Evolutionary conservation across 495 filamentous ascomycete genomes (phyloP), one percentile per base, ranked within the genome.

Genomic region (Terfezia boudieri): DNA sequence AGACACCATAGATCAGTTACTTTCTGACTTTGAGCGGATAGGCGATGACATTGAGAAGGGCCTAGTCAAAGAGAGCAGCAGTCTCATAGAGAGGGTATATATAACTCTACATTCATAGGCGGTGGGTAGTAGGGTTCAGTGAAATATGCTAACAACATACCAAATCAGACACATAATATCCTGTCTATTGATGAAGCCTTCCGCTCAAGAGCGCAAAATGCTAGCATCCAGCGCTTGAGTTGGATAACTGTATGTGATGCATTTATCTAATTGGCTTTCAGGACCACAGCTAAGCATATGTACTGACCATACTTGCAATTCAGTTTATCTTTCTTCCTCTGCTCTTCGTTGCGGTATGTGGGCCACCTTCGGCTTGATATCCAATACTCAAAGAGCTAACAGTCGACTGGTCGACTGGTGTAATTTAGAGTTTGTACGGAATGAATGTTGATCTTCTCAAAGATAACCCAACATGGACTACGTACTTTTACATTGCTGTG

Each of bases 161-260:
- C 26, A 32, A 32, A 32, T 0, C 26, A 62, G 60, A 55, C 60
- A 8, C 43, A 55, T 11, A 59, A 43, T 38, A 57, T 63, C 8
- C 57, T 63, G 12, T 62, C 61, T 8, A 63, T 63, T 37, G 60
- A 63, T 36, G 61, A 62, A 35, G 61, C 57, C 5, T 62, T 57
- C 22, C 54, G 57, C 9, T 56, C 57, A 17, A 54, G 61, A 20
- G 54, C 62, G 26, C 57, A 62, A 41, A 59, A 57, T 22, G 57
- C 43, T 4, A 63, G 61, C 35, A 53, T 63, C 26, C 62, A 62
- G 16, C 51, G 61, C 16, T 22, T 63, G 11, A 60, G 56, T 17
- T 63, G 60, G 61, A 57, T 63, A 37, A 63, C 61, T 26, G 60
- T 63, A 52, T 36, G 59, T 26, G 23, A 26, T 26, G 23, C 11